Conservation (phyloP, 345 rosid genomes). For the Cardamine resedifolia region DNA sequence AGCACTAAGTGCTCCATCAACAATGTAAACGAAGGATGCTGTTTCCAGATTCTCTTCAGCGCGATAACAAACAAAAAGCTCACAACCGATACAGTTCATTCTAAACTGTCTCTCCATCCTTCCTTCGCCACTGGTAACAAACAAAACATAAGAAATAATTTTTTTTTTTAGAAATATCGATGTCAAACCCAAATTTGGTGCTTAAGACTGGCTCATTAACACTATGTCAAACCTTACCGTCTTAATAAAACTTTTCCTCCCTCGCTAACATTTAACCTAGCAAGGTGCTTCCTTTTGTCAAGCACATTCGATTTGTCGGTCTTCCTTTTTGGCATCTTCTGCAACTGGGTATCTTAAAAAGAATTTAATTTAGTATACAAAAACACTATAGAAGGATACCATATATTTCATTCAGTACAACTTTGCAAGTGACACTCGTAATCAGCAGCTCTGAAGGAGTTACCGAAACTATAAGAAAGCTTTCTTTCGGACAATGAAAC, state of each 20-base stretch:
- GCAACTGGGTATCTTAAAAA: slow-evolving; percentile 91
- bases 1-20: slow-evolving; percentile 81
- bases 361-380: slow-evolving; percentile 42
- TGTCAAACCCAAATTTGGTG: neutral
- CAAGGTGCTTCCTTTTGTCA: slow-evolving; percentile 93
- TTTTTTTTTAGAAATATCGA: neutral
- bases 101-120: slow-evolving; percentile 95
- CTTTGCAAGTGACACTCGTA: slow-evolving; percentile 4
- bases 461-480: neutral
- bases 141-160: neutral
- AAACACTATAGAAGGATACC: neutral
- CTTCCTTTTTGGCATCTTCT: slow-evolving; percentile 96
- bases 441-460: neutral
- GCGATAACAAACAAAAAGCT: slow-evolving; percentile 87
- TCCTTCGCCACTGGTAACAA: slow-evolving; percentile 75
- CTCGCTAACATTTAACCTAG: slow-evolving; percentile 68
- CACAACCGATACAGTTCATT: slow-evolving; percentile 92
- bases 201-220: neutral
- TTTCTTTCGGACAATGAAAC: too few relatives aligned
- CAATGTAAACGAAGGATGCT: slow-evolving; percentile 69
- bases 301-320: slow-evolving; percentile 86
- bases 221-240: slow-evolving; percentile 44
- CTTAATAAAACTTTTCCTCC: slow-evolving; percentile 85
- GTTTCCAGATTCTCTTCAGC: slow-evolving; percentile 82
- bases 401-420: neutral